Percentiles rank a stretch among this genome's conserved stretches.
Conservation (phyloP, 2,329 filamentous ascomycete species). For the Fusarium sp. region DNA sequence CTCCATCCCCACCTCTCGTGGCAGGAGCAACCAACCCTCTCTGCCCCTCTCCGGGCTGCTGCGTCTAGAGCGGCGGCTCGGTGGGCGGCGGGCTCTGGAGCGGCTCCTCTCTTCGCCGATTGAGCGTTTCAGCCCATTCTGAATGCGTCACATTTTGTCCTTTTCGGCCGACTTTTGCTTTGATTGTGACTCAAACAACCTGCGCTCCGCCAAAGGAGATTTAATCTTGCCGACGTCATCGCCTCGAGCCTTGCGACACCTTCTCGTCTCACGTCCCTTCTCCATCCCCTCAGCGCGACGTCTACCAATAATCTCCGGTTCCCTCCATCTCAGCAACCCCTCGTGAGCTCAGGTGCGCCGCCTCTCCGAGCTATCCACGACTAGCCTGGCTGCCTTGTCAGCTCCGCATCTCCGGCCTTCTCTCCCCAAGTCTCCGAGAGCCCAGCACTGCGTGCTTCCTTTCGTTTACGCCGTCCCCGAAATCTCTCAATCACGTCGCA, state of each 20-base stretch:
- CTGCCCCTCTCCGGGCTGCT: constrained; percentile 22
- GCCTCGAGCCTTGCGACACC: not conserved
- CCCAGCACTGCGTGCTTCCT: not conserved
- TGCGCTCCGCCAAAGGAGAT: not conserved
- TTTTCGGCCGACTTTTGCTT: not conserved
- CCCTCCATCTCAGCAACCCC: not conserved
- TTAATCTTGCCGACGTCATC: constrained; percentile 7
- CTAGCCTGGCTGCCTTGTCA: constrained; percentile 6
- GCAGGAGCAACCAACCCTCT: constrained; percentile 31
- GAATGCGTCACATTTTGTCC: constrained; percentile 34
- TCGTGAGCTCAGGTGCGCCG: constrained; percentile 4
- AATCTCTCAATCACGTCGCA: not conserved
- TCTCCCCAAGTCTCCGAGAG: not conserved
- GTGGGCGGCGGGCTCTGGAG: constrained; percentile 17
- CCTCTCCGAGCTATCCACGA: constrained; percentile 11
- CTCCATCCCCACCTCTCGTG: constrained; percentile 43
- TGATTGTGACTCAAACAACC: constrained; percentile 14
- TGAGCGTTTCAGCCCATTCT: not conserved
- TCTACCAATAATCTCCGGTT: not conserved
- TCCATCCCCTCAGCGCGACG: not conserved
- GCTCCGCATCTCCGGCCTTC: constrained; percentile 32
- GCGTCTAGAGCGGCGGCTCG: not conserved
- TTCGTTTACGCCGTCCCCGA: not conserved
- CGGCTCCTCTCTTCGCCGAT: constrained; percentile 14
- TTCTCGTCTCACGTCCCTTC: not conserved